Evolutionary conservation across 1,284 basidiomycete species (phyloP), one percentile per base, ranked within the genome.

Genomic region (Ustilago vetiveriae): DNA sequence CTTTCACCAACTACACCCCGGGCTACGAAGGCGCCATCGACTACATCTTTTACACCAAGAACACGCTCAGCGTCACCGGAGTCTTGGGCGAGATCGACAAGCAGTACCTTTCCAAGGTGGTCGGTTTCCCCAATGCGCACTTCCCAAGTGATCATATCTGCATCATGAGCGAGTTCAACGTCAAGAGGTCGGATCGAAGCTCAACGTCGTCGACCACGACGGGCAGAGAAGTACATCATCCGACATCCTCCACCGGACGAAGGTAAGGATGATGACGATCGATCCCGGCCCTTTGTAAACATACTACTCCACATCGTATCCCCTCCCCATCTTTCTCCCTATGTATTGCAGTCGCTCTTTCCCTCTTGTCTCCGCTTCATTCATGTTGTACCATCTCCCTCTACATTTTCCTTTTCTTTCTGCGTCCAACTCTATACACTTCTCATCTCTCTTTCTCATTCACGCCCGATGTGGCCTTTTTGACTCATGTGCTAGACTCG

Each of bases 91-190:
- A 92, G 81, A 89, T 98, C 51, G 94, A 98, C 82, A 86, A 86
- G 77, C 83, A 82, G 24, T 99, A 99, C 84, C 83, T 98, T 76
- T 88, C 90, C 76, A 94, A 92, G 84, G 89, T 89, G 10, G 94
- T 98, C 49, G 96, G 96, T 26, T 98, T 98, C 86, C 95, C 95
- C 36, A 96, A 97, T 82, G 89, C 90, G 7, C 92, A 97, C 82
- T 96, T 94, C 86, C 93, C 94, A 11, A 79, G 75, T 26, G 81
- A 82, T 23, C 72, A 76, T 46, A 69, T 81, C 24, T 82, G 80
- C 64, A 79, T 82, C 32, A 66, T 82, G 49, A 60, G 72, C 49
- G 80, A 82, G 59, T 81, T 77, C 66, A 70, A 75, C 23, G 67
- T 82, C 27, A 79, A 78, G 53, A 70, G 63, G 24, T 41, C 62